Evolutionary conservation across 2,329 filamentous ascomycete species (phyloP).

Genomic region (Fusarium clavum): DNA sequence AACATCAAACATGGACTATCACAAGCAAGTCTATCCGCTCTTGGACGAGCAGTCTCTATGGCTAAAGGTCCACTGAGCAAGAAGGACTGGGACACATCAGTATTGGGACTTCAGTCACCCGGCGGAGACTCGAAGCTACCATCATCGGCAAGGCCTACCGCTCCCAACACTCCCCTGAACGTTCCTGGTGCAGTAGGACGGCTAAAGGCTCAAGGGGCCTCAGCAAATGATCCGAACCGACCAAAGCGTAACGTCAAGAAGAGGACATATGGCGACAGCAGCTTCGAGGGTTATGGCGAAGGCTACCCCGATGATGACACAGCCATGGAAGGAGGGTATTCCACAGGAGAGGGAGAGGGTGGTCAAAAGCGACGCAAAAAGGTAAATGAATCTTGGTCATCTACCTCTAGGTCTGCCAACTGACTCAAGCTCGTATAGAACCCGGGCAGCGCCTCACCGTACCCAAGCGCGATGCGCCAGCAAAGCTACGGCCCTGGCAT

Average conservation of each 20-base stretch:
- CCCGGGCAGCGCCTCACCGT: constrained; percentile 57
- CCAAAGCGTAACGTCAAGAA: constrained; percentile 77
- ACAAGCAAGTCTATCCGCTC: constrained; percentile 55
- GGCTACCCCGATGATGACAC: constrained; percentile 76
- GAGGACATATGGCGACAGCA: constrained; percentile 79
- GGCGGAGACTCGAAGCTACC: constrained; percentile 55
- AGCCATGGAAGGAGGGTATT: constrained; percentile 71
- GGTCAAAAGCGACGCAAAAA: constrained; percentile 74
- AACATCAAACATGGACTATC: constrained; percentile 67
- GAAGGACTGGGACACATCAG: constrained; percentile 66
- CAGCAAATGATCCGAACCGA: constrained; percentile 62
- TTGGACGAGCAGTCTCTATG: constrained; percentile 68
- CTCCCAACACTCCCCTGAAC: constrained; percentile 64
- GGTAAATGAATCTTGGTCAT: constrained; percentile 55
- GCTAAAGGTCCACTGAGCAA: constrained; percentile 67
- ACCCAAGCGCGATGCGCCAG: constrained; percentile 59
- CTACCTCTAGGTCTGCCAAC: constrained; percentile 47
- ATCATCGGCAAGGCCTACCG: constrained; percentile 60
- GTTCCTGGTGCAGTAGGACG: constrained; percentile 51
- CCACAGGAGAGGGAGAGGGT: constrained; percentile 78
- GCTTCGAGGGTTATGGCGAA: constrained; percentile 80
- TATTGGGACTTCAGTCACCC: constrained; percentile 66
- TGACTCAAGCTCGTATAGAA: constrained; percentile 59
- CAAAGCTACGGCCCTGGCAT: constrained; percentile 69
- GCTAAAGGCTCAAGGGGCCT: constrained; percentile 54